These are phyloP conservation scores for Pyronema domesticum DNA, from an alignment of 495 filamentous ascomycete genomes.

Conservation along the genomic window DNA sequence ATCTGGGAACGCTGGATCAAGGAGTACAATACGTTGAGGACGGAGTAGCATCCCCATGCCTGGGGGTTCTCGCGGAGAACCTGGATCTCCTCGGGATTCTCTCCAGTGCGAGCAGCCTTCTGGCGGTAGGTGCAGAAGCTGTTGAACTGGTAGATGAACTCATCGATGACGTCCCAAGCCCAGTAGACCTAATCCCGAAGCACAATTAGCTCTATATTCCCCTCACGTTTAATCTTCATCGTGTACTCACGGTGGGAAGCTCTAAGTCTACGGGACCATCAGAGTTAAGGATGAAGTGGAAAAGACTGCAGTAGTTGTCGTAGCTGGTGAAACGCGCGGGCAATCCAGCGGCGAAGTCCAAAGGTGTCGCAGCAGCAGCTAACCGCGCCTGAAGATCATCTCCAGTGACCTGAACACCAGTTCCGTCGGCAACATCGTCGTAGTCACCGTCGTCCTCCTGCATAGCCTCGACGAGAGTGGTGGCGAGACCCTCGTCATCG, in stretches of 20 bases:
- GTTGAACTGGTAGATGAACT: slow-evolving; percentile 99
- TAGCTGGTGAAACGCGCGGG: slow-evolving; percentile 96
- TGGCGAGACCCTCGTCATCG: slow-evolving; percentile 22
- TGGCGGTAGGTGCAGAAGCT: slow-evolving; percentile 94
- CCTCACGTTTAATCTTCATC: background rate
- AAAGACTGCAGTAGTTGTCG: slow-evolving; percentile 96
- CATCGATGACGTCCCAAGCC: slow-evolving; percentile 99
- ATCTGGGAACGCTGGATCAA: slow-evolving; percentile 96
- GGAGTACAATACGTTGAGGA: slow-evolving; percentile 97
- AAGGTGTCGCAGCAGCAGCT: slow-evolving; percentile 71
- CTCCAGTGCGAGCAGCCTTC: slow-evolving; percentile 65
- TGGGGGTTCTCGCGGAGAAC: slow-evolving; percentile 90
- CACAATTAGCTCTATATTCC: slow-evolving; percentile 6
- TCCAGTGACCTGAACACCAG: slow-evolving; percentile 17
- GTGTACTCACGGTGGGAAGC: slow-evolving; percentile 67
- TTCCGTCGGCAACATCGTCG: slow-evolving; percentile 28
- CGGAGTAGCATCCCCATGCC: slow-evolving; percentile 98
- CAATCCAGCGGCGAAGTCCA: slow-evolving; percentile 85
- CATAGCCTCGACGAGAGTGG: slow-evolving; percentile 24
- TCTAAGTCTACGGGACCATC: slow-evolving; percentile 94
- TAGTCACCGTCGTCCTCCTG: slow-evolving; percentile 24
- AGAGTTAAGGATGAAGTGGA: slow-evolving; percentile 97
- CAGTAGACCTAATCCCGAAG: slow-evolving; percentile 65
- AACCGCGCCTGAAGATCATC: slow-evolving; percentile 86
- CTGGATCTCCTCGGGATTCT: slow-evolving; percentile 74